Evolutionary conservation across 768 basidiomycete species (phyloP), one percentile per base, ranked within the genome.

Genomic region (Lactifluus piperatus): DNA sequence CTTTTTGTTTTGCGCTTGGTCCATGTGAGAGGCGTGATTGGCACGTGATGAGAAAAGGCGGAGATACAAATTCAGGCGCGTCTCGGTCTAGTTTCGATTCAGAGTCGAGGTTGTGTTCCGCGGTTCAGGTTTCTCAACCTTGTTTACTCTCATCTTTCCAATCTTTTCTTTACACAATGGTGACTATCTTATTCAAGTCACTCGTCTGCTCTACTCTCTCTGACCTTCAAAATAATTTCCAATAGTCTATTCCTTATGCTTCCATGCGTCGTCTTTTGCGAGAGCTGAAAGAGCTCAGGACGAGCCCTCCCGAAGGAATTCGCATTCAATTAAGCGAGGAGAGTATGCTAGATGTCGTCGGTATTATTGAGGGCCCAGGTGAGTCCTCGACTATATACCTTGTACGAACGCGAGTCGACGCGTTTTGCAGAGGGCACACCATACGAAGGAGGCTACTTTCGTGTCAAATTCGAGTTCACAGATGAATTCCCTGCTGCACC

Each of bases 401-500:
- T 11, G 11, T 0, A 41, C 46, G 26, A 37, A 37, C 20, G 24
- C 56, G 64, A 58, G 57, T 37, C 51, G 39, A 45, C 65, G 62
- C 54, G 63, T n/a, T 69, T 39, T 39, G 29, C 64, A 84, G 81
- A 76, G 64, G 81, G 84, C 18, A 87, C 85, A 26, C 86, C 85
- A 1, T 87, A 86, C 66, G 79, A 81, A 41, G 83, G 81, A 22
- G 85, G 85, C n/a, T 87, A 83, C 73, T 87, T 86, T 67, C 72
- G 75, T 53, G 77, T 87, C 56, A 85, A 85, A 67, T 97, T 98
- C 74, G 81, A 81, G 65, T 97, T 98, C 71, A 91, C 86, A 2
- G 85, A 91, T 62, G 94, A 97, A 72, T 98, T 95, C 67, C 94
- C 94, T 45, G 85, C 92, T 48, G 82, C 85, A 27, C 94, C 94